Evolutionary conservation across 2,329 filamentous ascomycete species (phyloP).

Genomic region (Ceratocystis variospora): DNA sequence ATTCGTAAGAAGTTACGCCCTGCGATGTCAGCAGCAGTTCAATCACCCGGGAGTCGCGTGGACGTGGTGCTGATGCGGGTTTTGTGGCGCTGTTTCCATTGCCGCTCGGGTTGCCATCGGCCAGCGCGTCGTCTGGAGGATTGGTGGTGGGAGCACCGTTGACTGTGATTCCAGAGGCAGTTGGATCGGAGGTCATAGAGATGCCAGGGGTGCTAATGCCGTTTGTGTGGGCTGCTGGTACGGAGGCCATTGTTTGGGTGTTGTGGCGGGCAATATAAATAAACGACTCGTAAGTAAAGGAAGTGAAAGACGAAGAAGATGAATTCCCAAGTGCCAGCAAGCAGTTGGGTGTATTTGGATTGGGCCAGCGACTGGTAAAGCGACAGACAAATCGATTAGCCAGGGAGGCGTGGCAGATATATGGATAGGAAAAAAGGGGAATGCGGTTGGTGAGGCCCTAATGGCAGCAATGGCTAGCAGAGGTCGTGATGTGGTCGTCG

Average conservation of each 20-base stretch:
- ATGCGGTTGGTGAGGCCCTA: not conserved
- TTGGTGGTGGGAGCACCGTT: slow-evolving; percentile 20
- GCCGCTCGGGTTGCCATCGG: slow-evolving; percentile 10
- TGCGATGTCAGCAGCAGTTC: slow-evolving; percentile 68
- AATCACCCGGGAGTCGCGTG: slow-evolving; percentile 65
- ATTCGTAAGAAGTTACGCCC: slow-evolving; percentile 66
- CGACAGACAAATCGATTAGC: too few relatives aligned
- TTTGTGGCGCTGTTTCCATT: slow-evolving; percentile 23
- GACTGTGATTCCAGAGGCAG: slow-evolving; percentile 18
- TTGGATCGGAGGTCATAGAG: slow-evolving; percentile 19
- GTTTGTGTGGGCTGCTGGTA: slow-evolving; percentile 34
- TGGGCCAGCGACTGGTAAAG: too few relatives aligned
- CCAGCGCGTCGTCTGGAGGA: not conserved
- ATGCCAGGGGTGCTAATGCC: slow-evolving; percentile 34
- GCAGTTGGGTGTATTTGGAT: too few relatives aligned
- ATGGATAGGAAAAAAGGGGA: not conserved
- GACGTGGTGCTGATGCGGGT: slow-evolving; percentile 39
- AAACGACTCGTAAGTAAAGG: not conserved
- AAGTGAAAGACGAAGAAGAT: not conserved
- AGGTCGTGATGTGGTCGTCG: not conserved
- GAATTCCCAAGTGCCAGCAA: too few relatives aligned
- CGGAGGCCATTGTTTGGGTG: slow-evolving; percentile 14
- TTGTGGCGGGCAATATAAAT: too few relatives aligned
- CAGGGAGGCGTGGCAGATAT: not conserved
- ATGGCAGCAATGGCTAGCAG: not conserved